Evolutionary conservation across 1,284 basidiomycete species (phyloP).

Genomic region (Irpex rosettiformis): DNA sequence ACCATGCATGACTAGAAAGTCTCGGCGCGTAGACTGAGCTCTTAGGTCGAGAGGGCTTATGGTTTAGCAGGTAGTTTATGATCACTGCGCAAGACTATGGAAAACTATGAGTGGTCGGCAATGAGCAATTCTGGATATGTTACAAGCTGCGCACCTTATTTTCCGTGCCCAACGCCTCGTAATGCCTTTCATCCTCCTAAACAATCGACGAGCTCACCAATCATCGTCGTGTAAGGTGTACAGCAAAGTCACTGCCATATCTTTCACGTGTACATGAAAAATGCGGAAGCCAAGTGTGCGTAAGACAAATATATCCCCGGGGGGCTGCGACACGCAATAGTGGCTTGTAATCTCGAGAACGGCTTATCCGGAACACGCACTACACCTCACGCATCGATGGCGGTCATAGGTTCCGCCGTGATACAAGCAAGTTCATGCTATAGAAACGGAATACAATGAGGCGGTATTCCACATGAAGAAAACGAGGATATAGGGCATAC

Average conservation of each 20-base stretch:
- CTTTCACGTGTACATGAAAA: neutral
- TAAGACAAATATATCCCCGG: too few relatives aligned
- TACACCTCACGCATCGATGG: neutral
- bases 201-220: neutral
- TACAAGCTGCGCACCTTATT: neutral
- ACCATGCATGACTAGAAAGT: neutral
- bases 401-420: neutral
- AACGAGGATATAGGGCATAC: neutral
- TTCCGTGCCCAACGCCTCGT: neutral
- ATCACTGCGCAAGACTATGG: neutral
- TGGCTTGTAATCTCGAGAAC: neutral
- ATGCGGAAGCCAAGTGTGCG: neutral
- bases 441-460: neutral
- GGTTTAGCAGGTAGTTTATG: neutral
- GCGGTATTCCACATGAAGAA: neutral
- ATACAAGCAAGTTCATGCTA: neutral
- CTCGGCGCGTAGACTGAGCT: neutral
- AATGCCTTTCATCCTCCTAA: neutral
- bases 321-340: neutral
- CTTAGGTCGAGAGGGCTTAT: neutral
- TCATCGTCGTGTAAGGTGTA: neutral
- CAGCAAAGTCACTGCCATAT: neutral
- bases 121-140: neutral
- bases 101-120: neutral
- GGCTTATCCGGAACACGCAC: neutral